Evolutionary conservation across 345 rosid species (phyloP).

Genomic region (Microcos paniculata): DNA sequence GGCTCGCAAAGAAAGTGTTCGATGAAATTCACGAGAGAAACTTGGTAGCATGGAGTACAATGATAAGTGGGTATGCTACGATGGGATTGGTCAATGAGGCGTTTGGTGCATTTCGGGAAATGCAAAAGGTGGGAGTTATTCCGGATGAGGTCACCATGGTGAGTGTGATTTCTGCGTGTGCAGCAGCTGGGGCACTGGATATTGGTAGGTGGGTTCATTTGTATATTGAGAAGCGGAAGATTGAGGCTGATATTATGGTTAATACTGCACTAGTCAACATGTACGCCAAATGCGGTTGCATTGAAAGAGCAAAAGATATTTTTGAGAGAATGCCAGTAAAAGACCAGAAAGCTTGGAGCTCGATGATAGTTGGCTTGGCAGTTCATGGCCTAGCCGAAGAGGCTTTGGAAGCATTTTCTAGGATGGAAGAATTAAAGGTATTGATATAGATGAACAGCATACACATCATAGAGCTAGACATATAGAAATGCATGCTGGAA

Average conservation of each 20-base stretch:
- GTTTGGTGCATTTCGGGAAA: constrained; percentile 27
- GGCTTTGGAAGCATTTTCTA: constrained; percentile 34
- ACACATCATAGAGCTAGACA: constrained; percentile 58
- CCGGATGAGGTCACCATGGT: constrained; percentile 34
- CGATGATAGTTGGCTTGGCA: constrained; percentile 42
- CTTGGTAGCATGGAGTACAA: constrained; percentile 29
- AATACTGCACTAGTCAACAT: constrained; percentile 44
- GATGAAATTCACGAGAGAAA: constrained; percentile 32
- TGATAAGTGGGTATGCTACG: constrained; percentile 43
- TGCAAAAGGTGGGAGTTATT: constrained; percentile 26
- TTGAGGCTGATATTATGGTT: constrained; percentile 33
- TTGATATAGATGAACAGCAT: constrained; percentile 58
- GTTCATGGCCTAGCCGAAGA: constrained; percentile 42
- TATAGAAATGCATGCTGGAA: constrained; percentile 50
- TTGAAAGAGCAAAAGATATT: constrained; percentile 32
- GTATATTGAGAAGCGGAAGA: constrained; percentile 28
- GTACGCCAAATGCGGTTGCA: constrained; percentile 48
- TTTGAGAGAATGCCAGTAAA: constrained; percentile 29
- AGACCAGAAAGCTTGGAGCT: constrained; percentile 48
- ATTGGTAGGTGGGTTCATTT: constrained; percentile 43
- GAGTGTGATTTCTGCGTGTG: constrained; percentile 31
- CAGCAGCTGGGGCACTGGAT: constrained; percentile 36
- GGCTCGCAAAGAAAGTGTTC: constrained; percentile 34
- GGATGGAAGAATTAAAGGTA: constrained; percentile 35
- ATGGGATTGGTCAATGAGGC: constrained; percentile 25